A percentile compares a stretch with the other conserved stretches of the same genome.
These are phyloP conservation scores for Coemansia sp. DNA, from an alignment of 192 early-diverging fungal species.

Conservation along the genomic window DNA sequence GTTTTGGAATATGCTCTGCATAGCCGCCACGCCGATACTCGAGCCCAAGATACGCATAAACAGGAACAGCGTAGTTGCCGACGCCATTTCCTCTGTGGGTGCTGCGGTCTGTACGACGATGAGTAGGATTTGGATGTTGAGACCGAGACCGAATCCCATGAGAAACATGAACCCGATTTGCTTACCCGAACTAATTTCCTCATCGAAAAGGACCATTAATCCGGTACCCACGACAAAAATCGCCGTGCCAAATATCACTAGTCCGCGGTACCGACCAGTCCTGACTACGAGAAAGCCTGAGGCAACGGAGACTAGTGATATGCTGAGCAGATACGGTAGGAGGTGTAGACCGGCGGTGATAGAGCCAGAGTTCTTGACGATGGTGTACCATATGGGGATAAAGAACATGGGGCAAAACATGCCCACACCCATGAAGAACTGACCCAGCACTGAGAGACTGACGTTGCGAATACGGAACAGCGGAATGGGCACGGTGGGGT, in stretches of 20 bases:
- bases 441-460: constrained; percentile 46
- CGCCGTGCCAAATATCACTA: constrained; percentile 57
- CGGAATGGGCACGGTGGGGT: constrained; percentile 57
- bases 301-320: constrained; percentile 56
- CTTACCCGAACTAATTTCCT: constrained; percentile 46
- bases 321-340: constrained; percentile 60
- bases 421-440: constrained; percentile 57
- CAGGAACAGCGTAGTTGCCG: constrained; percentile 62
- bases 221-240: constrained; percentile 56
- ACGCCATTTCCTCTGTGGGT: constrained; percentile 56
- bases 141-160: constrained; percentile 58
- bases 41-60: constrained; percentile 65
- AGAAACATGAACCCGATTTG: constrained; percentile 59
- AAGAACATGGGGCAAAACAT: constrained; percentile 64
- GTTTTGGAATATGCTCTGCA: constrained; percentile 58
- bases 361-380: constrained; percentile 56
- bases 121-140: constrained; percentile 61
- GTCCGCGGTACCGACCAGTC: constrained; percentile 50
- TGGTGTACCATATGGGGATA: constrained; percentile 63
- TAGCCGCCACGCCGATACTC: constrained; percentile 59
- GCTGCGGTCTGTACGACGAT: constrained; percentile 69
- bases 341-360: constrained; percentile 62
- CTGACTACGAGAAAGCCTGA: constrained; percentile 56
- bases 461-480: constrained; percentile 60
- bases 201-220: constrained; percentile 59